Percentiles rank a stretch among this genome's conserved stretches.
Evolutionary conservation across 768 basidiomycete genomes (phyloP).

Genomic region (Kwoniella sp.): DNA sequence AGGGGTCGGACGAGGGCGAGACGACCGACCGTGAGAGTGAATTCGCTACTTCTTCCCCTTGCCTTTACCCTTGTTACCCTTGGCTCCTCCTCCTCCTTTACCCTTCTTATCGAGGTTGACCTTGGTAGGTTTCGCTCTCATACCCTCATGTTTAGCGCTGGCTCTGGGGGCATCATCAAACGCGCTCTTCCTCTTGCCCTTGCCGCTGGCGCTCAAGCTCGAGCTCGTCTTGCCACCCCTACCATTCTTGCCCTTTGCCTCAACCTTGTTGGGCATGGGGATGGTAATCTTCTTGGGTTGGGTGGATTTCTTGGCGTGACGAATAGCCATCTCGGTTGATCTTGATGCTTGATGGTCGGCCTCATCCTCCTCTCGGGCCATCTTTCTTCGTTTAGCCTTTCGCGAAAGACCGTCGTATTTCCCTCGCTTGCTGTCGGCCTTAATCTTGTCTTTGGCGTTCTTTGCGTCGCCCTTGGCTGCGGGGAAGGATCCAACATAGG

Average conservation of each 20-base stretch:
- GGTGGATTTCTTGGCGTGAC: slow-evolving; percentile 78
- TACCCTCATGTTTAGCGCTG: slow-evolving; percentile 39
- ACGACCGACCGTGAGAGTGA: too few species aligned
- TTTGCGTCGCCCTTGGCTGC: slow-evolving; percentile 29
- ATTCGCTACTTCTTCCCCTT: slow-evolving; percentile 26
- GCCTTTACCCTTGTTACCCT: slow-evolving; percentile 27
- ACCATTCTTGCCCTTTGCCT: slow-evolving; percentile 25
- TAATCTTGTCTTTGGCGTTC: slow-evolving; percentile 56
- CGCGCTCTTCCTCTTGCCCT: slow-evolving; percentile 32
- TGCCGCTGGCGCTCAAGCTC: background rate
- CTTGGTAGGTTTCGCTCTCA: slow-evolving; percentile 42
- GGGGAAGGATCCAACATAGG: slow-evolving; percentile 66
- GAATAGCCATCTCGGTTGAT: slow-evolving; percentile 72
- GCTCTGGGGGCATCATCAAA: slow-evolving; percentile 33
- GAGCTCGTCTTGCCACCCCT: slow-evolving; percentile 22
- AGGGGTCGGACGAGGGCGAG: too few species aligned
- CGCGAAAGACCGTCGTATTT: slow-evolving; percentile 73
- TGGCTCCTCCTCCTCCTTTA: slow-evolving; percentile 18
- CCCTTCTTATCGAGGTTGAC: slow-evolving; percentile 40
- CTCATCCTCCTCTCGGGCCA: slow-evolving; percentile 75
- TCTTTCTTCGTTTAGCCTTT: slow-evolving; percentile 80
- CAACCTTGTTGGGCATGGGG: slow-evolving; percentile 53
- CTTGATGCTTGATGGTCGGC: slow-evolving; percentile 62
- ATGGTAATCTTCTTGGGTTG: slow-evolving; percentile 75
- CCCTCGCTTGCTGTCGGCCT: slow-evolving; percentile 48